Percentiles rank a stretch among this genome's conserved stretches.
These are phyloP conservation scores for Flaveria trinervia DNA, from an alignment of 129 eudicot species.

Conservation along the genomic window DNA sequence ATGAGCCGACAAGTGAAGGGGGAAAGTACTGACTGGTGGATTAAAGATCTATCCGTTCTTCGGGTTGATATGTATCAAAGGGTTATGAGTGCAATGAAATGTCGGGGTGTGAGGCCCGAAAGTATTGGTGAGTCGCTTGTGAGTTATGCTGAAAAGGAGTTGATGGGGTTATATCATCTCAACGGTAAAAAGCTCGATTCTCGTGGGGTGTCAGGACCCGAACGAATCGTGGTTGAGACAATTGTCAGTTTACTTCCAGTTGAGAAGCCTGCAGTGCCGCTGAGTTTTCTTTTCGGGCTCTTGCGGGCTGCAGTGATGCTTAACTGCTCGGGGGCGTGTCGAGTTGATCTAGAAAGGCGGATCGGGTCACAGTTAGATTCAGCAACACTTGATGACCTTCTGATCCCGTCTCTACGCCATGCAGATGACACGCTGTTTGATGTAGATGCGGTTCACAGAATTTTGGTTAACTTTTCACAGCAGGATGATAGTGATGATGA, in stretches of 20 bases:
- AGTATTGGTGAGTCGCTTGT: conserved; percentile 88
- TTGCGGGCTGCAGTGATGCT: conserved; percentile 83
- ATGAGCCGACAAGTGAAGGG: conserved; percentile 73
- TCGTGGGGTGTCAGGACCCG: conserved; percentile 44
- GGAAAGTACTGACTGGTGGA: conserved; percentile 94
- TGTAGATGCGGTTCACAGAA: conserved; percentile 87
- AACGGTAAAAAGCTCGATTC: conserved; percentile 45
- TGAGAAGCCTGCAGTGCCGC: conserved; percentile 76
- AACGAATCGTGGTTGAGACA: conserved; percentile 68
- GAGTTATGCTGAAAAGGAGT: conserved; percentile 79
- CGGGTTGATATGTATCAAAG: conserved; percentile 80
- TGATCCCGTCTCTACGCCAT: conserved; percentile 85
- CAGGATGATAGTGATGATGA: conserved; percentile 87
- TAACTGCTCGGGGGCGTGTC: conserved; percentile 61
- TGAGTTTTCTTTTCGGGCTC: conserved; percentile 84
- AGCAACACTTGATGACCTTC: conserved; percentile 91
- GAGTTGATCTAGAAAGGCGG: conserved; percentile 88
- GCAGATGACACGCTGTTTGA: conserved; percentile 87
- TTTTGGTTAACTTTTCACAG: conserved; percentile 86
- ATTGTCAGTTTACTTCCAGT: conserved; percentile 79
- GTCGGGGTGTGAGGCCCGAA: conserved; percentile 91
- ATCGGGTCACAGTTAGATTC: conserved; percentile 86
- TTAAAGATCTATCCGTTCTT: conserved; percentile 80
- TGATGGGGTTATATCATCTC: conserved; percentile 41
- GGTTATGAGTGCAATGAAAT: conserved; percentile 87